Evolutionary conservation across 768 basidiomycete genomes (phyloP), one percentile per base, ranked within the genome.

Genomic region (Psilocybe subaeruginosa): DNA sequence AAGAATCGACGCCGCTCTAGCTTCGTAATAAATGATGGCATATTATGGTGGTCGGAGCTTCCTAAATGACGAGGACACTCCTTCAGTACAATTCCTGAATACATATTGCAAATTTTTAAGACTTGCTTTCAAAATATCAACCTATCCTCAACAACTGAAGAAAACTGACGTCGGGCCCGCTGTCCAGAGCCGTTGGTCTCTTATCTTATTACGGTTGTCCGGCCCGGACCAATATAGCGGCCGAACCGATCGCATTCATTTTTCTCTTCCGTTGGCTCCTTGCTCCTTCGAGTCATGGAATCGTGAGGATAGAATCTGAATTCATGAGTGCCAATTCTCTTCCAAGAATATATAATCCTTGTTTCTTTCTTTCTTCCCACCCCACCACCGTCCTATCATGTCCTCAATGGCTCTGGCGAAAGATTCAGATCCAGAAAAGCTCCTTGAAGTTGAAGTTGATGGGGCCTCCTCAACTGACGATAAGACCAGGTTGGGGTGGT

Each of bases 1-100:
- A 64, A 77, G 86, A 62, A 77, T 86, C 19, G 78, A 85, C 39
- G 61, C 63, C 41, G 81, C 78, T 12, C 68, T 53, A n/a, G 41
- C n/a, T 43, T 43, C 41, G 14, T 43, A 43, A 43, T 43, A 35
- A 35, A 35, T 35, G 33, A 35, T 35, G 33, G 33, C 33, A 35
- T 35, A 35, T 35, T 11, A 11, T 11, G 6, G 33, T 11, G 11
- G 33, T 11, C 33, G 6, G 33, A 35, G 14, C 37, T 39, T 39
- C 2, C 14, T 39, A 39, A 8, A 39, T 14, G 37, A 39, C 37
- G 8, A 39, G 37, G 14, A 39, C 14, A 8, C 14, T 2, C 8
- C 14, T 39, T 14, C 8, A 39, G 7, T 8, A 39, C 37, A 39
- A 39, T 39, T 8, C 8, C 14, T 39, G 37, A 39, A 39, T 39